Evolutionary conservation across 306 rosid genomes (phyloP).

Genomic region (Pterocarpus santalinus): DNA sequence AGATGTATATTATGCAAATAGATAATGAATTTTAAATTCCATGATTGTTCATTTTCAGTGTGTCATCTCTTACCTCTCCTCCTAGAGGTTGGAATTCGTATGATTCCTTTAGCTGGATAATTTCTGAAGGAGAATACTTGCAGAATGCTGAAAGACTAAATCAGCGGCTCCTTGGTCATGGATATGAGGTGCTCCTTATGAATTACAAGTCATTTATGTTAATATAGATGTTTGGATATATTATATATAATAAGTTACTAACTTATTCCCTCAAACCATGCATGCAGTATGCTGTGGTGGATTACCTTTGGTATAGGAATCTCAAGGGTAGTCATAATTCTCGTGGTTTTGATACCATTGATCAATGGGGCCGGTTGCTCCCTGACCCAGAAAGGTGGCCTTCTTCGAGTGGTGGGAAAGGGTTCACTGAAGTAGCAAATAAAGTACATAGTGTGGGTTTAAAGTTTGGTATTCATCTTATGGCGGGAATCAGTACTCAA

Average conservation of each 20-base stretch:
- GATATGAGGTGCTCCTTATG: slow-evolving; percentile 41
- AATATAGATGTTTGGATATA: not conserved
- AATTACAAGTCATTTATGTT: not conserved
- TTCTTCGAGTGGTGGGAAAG: slow-evolving; percentile 69
- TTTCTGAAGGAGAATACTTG: slow-evolving; percentile 68
- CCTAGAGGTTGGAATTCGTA: slow-evolving; percentile 95
- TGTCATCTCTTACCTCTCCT: slow-evolving; percentile 55
- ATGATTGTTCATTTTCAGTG: slow-evolving; percentile 48
- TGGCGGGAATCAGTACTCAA: slow-evolving; percentile 86
- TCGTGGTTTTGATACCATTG: slow-evolving; percentile 69
- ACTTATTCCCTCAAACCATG: not conserved
- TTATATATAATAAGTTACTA: not conserved
- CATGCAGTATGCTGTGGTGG: slow-evolving; percentile 81
- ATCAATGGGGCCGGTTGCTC: slow-evolving; percentile 80
- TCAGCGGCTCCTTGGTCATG: slow-evolving; percentile 1
- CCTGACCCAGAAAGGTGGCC: slow-evolving; percentile 88
- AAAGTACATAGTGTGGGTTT: slow-evolving; percentile 71
- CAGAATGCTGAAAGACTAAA: slow-evolving; percentile 55
- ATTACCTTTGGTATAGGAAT: slow-evolving; percentile 83
- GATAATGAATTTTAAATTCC: not conserved
- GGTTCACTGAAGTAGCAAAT: slow-evolving; percentile 62
- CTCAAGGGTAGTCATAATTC: slow-evolving; percentile 63
- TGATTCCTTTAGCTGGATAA: slow-evolving; percentile 73
- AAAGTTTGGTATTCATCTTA: slow-evolving; percentile 86
- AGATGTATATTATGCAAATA: not conserved